phyloP scores from a whole-genome alignment of 306 rosid species.

The Mucuna pruriens region DNA sequence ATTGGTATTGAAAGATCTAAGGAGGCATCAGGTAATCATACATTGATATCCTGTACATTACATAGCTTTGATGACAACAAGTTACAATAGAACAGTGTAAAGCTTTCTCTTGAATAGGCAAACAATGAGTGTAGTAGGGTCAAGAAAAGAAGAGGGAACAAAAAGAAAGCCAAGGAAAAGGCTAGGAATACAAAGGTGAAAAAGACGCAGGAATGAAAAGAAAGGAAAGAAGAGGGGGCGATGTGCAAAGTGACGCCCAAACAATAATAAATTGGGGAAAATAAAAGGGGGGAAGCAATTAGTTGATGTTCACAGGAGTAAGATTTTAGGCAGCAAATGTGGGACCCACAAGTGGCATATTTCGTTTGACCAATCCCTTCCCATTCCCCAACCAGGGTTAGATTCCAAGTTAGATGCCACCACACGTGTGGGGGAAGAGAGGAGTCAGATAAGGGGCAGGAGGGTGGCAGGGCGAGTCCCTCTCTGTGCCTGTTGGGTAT shows the following conservation, averaged over 20 bases:
- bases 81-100: conserved; percentile 40
- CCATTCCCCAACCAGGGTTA: conserved; percentile 55
- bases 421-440: conserved; percentile 57
- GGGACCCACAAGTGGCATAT: conserved; percentile 48
- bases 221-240: conserved; percentile 19
- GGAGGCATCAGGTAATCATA: conserved; percentile 21
- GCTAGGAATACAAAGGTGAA: conserved; percentile 23
- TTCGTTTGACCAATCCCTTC: conserved; percentile 53
- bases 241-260: background rate
- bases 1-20: background rate
- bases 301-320: conserved; percentile 53
- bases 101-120: conserved; percentile 6
- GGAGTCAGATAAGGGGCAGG: conserved; percentile 58
- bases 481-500: conserved; percentile 59
- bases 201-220: background rate
- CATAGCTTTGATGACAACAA: conserved; percentile 10
- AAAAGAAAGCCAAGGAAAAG: conserved; percentile 12
- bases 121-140: conserved; percentile 24
- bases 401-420: conserved; percentile 48
- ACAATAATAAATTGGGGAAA: background rate
- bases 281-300: conserved; percentile 10
- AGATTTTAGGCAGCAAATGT: conserved; percentile 46
- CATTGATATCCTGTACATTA: background rate
- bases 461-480: conserved; percentile 47
- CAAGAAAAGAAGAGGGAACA: background rate